A percentile compares a stretch with the other conserved stretches of the same genome.
These are phyloP conservation scores for Cladosporium sp. DNA, from an alignment of 2,329 filamentous ascomycete genomes.

Conservation along the genomic window DNA sequence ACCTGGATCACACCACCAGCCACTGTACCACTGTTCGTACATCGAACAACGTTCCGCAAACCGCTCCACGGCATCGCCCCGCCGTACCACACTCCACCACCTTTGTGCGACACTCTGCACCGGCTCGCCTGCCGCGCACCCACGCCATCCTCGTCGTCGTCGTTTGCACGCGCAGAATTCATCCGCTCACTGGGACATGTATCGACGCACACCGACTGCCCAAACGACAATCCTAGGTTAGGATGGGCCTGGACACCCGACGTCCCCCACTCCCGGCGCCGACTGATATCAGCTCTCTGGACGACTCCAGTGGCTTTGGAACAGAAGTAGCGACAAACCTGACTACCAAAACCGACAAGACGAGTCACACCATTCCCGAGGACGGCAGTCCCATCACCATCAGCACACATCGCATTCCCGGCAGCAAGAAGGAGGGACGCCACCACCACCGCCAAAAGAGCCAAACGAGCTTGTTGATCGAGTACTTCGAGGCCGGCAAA, in stretches of 20 bases:
- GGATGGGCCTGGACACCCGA: slow-evolving; percentile 47
- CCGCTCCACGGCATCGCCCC: slow-evolving; percentile 16
- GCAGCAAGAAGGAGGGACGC: slow-evolving; percentile 46
- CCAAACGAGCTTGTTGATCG: slow-evolving; percentile 88
- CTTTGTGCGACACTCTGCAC: slow-evolving; percentile 8
- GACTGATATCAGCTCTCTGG: slow-evolving; percentile 68
- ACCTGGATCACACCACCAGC: not conserved
- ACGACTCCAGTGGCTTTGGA: slow-evolving; percentile 48
- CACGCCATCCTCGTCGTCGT: not conserved
- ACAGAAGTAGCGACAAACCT: slow-evolving; percentile 65
- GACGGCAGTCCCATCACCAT: slow-evolving; percentile 93
- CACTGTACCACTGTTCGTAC: slow-evolving; percentile 10
- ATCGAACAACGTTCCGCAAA: slow-evolving; percentile 6
- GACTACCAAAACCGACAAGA: slow-evolving; percentile 67
- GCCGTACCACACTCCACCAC: not conserved
- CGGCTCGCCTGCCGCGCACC: slow-evolving; percentile 7
- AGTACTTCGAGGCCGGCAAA: slow-evolving; percentile 88
- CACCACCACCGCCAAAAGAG: slow-evolving; percentile 60
- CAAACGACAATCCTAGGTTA: slow-evolving; percentile 14
- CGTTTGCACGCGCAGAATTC: slow-evolving; percentile 13
- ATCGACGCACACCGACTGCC: slow-evolving; percentile 6
- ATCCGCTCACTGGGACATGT: slow-evolving; percentile 13
- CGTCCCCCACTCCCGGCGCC: slow-evolving; percentile 70
- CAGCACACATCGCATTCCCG: slow-evolving; percentile 66
- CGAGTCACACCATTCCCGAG: slow-evolving; percentile 77